Percentiles rank a stretch among this genome's conserved stretches.
Evolutionary conservation across 2,329 filamentous ascomycete species (phyloP).

Genomic region (Alternaria sp.): DNA sequence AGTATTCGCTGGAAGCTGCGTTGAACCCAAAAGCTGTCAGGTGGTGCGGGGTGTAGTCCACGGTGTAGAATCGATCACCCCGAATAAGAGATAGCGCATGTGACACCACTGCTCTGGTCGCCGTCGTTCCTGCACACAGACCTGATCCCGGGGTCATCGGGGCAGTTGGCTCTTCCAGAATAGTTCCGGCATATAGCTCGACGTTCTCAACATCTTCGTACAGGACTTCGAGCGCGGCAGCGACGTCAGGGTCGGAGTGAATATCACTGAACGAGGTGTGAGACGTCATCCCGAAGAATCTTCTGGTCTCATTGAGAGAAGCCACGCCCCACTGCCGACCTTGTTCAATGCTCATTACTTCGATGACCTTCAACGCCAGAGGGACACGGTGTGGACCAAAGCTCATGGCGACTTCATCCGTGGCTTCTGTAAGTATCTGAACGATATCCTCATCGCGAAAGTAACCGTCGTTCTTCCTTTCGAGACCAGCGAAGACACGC

Average conservation of each 20-base stretch:
- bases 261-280: not conserved
- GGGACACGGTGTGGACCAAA: not conserved
- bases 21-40: slow-evolving; percentile 22
- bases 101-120: not conserved
- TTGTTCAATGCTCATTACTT: not conserved
- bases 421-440: not conserved
- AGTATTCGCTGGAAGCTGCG: slow-evolving; percentile 10
- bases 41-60: slow-evolving; percentile 16
- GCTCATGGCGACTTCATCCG: not conserved
- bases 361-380: not conserved
- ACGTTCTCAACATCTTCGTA: not conserved
- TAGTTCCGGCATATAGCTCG: not conserved
- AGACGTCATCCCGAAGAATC: not conserved
- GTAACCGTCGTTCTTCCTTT: not conserved
- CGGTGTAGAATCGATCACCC: slow-evolving; percentile 21
- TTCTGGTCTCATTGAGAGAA: not conserved
- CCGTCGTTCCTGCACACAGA: not conserved
- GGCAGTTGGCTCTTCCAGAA: not conserved
- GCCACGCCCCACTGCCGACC: not conserved
- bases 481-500: not conserved
- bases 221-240: not conserved
- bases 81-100: not conserved
- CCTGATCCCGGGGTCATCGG: not conserved
- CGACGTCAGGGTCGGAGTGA: not conserved
- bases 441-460: not conserved